Conservation (phyloP, 2,329 filamentous ascomycete species). For the Fusarium sacchari region DNA sequence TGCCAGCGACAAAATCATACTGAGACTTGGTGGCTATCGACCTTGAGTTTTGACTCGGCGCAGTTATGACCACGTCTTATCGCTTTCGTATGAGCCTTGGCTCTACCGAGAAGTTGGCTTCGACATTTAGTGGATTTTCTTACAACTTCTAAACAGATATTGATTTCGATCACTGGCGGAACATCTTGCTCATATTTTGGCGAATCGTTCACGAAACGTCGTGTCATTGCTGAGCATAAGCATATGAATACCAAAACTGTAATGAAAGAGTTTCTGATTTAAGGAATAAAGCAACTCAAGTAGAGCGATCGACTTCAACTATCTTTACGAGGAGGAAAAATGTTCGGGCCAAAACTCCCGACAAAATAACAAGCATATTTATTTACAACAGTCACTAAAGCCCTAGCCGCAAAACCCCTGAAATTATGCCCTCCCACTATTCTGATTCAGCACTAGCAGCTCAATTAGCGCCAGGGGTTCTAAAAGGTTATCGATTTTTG, state of each 20-base stretch:
- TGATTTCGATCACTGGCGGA: background rate
- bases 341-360: no score
- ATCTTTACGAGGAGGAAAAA: background rate
- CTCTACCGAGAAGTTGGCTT: accelerated
- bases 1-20: no score
- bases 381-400: background rate
- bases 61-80: no score
- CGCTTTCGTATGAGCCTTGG: no score
- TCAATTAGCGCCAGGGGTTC: background rate
- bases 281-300: accelerated
- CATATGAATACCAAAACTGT: background rate
- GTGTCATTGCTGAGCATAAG: background rate
- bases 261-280: accelerated
- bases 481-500: background rate
- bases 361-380: background rate
- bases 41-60: no score
- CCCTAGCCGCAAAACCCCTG: background rate
- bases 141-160: background rate
- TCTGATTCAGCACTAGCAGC: background rate
- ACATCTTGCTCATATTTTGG: background rate
- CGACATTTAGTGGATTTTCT: background rate
- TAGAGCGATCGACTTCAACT: accelerated
- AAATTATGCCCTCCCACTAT: background rate
- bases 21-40: no score
- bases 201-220: background rate